A percentile compares a stretch with the other conserved stretches of the same genome.
Evolutionary conservation across 2,329 filamentous ascomycete genomes (phyloP).

Genomic region (Curvularia lunata): DNA sequence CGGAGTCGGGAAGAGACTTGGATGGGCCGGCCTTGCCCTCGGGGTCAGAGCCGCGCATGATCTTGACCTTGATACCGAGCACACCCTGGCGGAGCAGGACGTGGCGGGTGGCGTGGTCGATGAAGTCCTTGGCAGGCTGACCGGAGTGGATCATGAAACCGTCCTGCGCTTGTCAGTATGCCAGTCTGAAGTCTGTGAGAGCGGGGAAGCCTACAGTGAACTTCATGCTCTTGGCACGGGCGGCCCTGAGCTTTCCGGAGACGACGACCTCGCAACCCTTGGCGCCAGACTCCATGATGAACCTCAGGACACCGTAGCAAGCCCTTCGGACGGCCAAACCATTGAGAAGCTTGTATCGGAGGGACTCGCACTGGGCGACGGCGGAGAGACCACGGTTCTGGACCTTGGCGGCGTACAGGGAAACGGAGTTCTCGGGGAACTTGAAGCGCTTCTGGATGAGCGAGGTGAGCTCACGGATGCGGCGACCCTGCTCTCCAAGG

Average conservation of each 20-base stretch:
- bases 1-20: conserved; percentile 96
- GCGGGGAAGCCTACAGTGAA: conserved; percentile 76
- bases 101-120: conserved; percentile 97
- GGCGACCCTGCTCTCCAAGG: conserved; percentile 98
- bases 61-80: conserved; percentile 99
- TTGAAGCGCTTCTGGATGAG: conserved; percentile 99
- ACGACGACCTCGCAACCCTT: conserved; percentile 99
- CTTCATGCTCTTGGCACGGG: conserved; percentile 99
- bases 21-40: conserved; percentile 98
- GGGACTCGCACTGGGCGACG: conserved; percentile 99
- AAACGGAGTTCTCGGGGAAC: conserved; percentile 99
- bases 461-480: conserved; percentile 99
- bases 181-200: background rate
- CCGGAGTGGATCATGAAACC: conserved; percentile 99
- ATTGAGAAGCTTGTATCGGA: conserved; percentile 99
- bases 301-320: conserved; percentile 99
- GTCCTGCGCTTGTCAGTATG: conserved; percentile 60
- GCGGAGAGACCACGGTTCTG: conserved; percentile 99
- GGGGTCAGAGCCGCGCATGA: conserved; percentile 99
- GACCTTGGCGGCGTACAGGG: conserved; percentile 99
- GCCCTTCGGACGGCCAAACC: conserved; percentile 97
- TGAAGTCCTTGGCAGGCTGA: conserved; percentile 99
- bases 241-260: conserved; percentile 97
- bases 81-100: conserved; percentile 99
- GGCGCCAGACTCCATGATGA: conserved; percentile 99